Base-by-base conservation (phyloP, 148 eudicot species). In the Fagopyrum esculentum region DNA sequence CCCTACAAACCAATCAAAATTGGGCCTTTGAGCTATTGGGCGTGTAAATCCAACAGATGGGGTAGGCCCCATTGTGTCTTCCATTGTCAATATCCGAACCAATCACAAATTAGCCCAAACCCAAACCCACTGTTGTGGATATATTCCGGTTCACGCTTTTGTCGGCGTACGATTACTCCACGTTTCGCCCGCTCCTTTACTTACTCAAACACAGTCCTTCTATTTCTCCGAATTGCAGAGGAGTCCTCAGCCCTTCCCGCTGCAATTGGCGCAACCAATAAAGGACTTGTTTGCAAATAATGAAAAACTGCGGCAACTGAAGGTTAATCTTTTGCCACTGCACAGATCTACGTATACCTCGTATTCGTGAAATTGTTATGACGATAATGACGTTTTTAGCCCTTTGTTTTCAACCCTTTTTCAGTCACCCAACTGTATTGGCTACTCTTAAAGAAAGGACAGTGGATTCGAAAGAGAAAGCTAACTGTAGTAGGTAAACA, bases 11-110 rank as follows among this genome's bases (percentile, higher is more conserved):
- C 71, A 66, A 66, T 66, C 71, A 66, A 66, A 35, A 12, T 40
- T 66, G 71, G 71, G 71, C 47, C 71, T 66, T 66, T 66, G 46
- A 46, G 71, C 71, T 66, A 35, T 66, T 66, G 71, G 71, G 71
- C 71, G 47, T 66, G 71, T 66, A 66, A 66, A 66, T 66, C 70
- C 71, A 66, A 43, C 47, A 66, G 71, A 66, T 66, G 47, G 47
- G 52, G 71, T 66, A 63, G 71, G 71, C 46, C 71, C 71, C 71
- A 66, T 40, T 17, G 2, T 66, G 71, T 66, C 71, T 66, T 45
- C 71, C 71, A 66, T 66, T 43, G 71, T 66, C 71, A 66, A 66
- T 5, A 15, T 35, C 47, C 19, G 1, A 5, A 43, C 71, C 71
- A 66, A 66, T 66, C 71, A 66, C 19, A 66, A 66, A 40, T 10